Evolutionary conservation across 2,329 filamentous ascomycete genomes (phyloP).

Genomic region (Fusarium virguliforme): DNA sequence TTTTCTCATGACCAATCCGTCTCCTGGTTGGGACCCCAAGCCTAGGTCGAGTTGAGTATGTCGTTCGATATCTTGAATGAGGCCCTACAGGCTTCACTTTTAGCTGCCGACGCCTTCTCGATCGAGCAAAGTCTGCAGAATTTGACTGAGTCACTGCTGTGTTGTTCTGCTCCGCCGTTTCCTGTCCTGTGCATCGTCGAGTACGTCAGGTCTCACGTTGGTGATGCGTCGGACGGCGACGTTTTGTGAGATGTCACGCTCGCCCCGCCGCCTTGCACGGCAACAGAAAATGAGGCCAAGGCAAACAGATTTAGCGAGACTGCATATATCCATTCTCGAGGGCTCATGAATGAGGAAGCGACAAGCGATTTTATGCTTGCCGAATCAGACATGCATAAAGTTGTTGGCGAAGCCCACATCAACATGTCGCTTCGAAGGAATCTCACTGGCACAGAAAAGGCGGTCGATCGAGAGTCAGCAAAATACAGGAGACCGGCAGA

Average conservation of each 20-base stretch:
- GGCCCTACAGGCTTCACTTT: conserved; percentile 11
- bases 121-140: not conserved
- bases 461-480: conserved; percentile 9
- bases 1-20: not conserved
- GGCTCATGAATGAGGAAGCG: conserved; percentile 5
- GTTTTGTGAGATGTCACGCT: conserved; percentile 3
- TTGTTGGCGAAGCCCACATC: conserved; percentile 14
- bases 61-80: not conserved
- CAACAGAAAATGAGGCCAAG: conserved; percentile 5
- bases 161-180: not conserved
- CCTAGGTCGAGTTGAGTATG: not conserved
- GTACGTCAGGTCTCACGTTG: not conserved
- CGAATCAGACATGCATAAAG: conserved; percentile 10
- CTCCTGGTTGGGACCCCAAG: not conserved
- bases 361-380: conserved; percentile 5
- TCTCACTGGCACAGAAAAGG: conserved; percentile 10
- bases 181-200: not conserved
- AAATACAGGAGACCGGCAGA: conserved; percentile 7
- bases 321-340: conserved; percentile 11
- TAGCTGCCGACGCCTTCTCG: not conserved
- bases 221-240: conserved; percentile 11
- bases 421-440: conserved; percentile 4
- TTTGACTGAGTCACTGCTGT: conserved; percentile 3
- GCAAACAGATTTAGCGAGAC: conserved; percentile 7
- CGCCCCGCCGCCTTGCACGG: not conserved